These are phyloP conservation scores for Calonectria pseudoturangicola DNA, from an alignment of 2,329 filamentous ascomycete species.

Conservation along the genomic window DNA sequence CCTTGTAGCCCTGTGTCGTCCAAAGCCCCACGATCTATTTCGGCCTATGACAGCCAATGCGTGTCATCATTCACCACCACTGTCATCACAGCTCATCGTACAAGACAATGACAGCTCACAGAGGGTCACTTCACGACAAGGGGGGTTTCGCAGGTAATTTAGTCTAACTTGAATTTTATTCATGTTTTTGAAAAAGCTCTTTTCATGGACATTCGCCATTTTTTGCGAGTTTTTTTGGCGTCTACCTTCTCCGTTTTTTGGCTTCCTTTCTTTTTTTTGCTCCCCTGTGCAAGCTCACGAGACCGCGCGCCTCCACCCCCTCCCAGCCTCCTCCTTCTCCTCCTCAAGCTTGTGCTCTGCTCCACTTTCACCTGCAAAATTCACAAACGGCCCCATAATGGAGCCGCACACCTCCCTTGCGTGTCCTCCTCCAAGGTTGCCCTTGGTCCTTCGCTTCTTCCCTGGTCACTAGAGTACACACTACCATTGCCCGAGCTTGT, in stretches of 20 bases:
- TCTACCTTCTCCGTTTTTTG: constrained; percentile 43
- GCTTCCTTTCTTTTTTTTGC: constrained; percentile 39
- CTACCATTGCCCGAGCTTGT: constrained; percentile 50
- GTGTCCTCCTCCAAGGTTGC: constrained; percentile 51
- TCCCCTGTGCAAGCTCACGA: constrained; percentile 23
- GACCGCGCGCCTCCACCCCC: constrained; percentile 29
- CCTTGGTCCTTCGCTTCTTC: constrained; percentile 48
- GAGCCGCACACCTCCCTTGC: constrained; percentile 36
- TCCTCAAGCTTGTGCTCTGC: constrained; percentile 29
- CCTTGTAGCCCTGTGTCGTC: constrained; percentile 20
- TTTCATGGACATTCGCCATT: constrained; percentile 50
- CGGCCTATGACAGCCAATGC: constrained; percentile 32
- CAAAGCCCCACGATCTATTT: constrained; percentile 4
- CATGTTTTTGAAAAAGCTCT: constrained; percentile 53
- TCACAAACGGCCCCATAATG: constrained; percentile 40
- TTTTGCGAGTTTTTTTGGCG: constrained; percentile 53
- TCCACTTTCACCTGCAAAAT: constrained; percentile 48
- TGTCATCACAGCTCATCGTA: constrained; percentile 14
- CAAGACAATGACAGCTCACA: constrained; percentile 42
- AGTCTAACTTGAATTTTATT: constrained; percentile 52
- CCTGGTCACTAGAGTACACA: constrained; percentile 55
- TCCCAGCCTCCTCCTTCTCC: constrained; percentile 33
- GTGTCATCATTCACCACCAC: constrained; percentile 35
- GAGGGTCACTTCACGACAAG: constrained; percentile 30
- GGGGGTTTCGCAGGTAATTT: constrained; percentile 22